Conservation (phyloP, 2,329 filamentous ascomycete genomes). For the Botrytis paeoniae region DNA sequence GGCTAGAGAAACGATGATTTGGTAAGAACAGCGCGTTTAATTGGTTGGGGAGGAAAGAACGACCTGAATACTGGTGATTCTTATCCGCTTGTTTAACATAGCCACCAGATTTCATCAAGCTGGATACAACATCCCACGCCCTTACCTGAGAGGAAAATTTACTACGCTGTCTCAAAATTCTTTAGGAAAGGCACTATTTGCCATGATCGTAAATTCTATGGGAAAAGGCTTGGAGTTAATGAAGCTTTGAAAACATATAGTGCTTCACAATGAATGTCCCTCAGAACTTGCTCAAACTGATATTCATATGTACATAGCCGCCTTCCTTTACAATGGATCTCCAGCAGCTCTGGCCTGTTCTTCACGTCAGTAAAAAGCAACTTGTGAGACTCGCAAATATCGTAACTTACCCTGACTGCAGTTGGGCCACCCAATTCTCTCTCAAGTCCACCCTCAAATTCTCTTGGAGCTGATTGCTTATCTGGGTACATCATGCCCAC, state of each 20-base stretch:
- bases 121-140: neutral
- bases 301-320: constrained; percentile 38
- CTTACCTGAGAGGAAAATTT: neutral
- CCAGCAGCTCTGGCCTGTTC: constrained; percentile 53
- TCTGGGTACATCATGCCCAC: constrained; percentile 72
- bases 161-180: neutral
- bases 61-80: neutral
- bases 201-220: neutral
- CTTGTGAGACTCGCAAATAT: neutral
- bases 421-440: constrained; percentile 70
- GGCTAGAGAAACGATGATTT: neutral
- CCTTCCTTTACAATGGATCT: constrained; percentile 42
- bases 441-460: constrained; percentile 70
- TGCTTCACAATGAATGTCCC: neutral
- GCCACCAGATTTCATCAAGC: neutral
- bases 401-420: constrained; percentile 59
- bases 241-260: neutral
- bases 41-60: constrained; percentile 4
- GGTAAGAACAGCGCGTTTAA: neutral
- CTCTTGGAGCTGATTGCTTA: constrained; percentile 63
- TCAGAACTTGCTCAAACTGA: constrained; percentile 16
- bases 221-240: neutral
- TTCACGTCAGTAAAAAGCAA: neutral
- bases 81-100: neutral
- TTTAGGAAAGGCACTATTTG: neutral